These are phyloP conservation scores for Daldinia concentrica DNA, from an alignment of 495 filamentous ascomycete species.

Conservation along the genomic window DNA sequence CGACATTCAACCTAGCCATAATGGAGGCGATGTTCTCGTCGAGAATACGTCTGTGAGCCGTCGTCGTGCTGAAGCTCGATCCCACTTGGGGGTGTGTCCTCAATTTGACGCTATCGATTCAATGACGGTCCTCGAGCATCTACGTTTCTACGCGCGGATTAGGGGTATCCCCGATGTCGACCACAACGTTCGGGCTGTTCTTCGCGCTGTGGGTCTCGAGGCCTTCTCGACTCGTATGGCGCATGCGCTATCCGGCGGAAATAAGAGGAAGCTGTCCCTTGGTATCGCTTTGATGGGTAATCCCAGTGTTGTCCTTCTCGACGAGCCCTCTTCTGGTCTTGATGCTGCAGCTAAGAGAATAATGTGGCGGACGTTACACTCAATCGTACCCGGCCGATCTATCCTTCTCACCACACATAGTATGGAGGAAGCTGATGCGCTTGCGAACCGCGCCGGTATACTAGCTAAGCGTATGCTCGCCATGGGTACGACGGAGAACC, in stretches of 20 bases:
- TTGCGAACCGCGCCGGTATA: conserved; percentile 75
- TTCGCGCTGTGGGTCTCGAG: conserved; percentile 67
- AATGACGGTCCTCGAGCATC: conserved; percentile 76
- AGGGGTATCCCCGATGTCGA: conserved; percentile 70
- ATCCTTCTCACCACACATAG: conserved; percentile 79
- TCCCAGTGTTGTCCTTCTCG: conserved; percentile 74
- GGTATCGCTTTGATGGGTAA: conserved; percentile 83
- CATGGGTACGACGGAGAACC: conserved; percentile 67
- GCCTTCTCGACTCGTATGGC: conserved; percentile 70
- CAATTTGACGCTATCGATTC: conserved; percentile 75
- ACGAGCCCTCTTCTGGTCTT: conserved; percentile 74
- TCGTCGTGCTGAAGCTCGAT: conserved; percentile 70
- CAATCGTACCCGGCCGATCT: conserved; percentile 65
- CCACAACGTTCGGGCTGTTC: conserved; percentile 68
- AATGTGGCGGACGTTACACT: conserved; percentile 76
- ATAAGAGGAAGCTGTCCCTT: conserved; percentile 75
- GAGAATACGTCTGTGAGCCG: conserved; percentile 74
- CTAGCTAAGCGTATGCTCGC: conserved; percentile 77
- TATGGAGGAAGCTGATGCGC: conserved; percentile 83
- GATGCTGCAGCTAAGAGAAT: conserved; percentile 77
- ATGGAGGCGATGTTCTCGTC: conserved; percentile 74
- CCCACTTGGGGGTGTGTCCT: conserved; percentile 80
- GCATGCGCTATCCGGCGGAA: conserved; percentile 73
- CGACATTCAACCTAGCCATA: conserved; percentile 72
- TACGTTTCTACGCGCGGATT: conserved; percentile 76